phyloP scores from a whole-genome alignment of 148 eudicot species.

The Pharnaceum exiguum region DNA sequence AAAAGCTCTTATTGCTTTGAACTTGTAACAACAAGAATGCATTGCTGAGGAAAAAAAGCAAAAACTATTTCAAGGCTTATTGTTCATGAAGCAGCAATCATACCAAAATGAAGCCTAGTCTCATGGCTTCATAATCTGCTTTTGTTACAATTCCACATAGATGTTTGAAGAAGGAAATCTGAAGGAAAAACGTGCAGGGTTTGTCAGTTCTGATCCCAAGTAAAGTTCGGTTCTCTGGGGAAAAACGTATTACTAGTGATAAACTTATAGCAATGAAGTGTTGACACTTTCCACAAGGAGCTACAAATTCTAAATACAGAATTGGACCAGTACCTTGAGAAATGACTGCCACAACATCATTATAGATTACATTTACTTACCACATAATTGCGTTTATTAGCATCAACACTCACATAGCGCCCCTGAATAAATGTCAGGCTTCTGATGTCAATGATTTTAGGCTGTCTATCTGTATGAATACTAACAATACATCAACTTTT shows the following conservation, averaged over 20 bases:
- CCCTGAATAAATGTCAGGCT: conserved; percentile 19
- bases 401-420: conserved; percentile 21
- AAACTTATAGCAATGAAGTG: too few relatives aligned
- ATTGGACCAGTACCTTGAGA: too few relatives aligned
- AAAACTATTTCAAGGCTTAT: neutral
- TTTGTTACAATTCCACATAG: conserved; percentile 22
- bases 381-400: conserved; percentile 23
- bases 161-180: conserved; percentile 25
- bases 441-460: conserved; percentile 8
- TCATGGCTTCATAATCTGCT: conserved; percentile 26
- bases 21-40: neutral
- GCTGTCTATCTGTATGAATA: conserved; percentile 3
- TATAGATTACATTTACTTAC: neutral
- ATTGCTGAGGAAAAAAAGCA: neutral
- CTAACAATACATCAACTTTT: neutral
- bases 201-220: neutral
- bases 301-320: too few relatives aligned
- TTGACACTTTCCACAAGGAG: too few relatives aligned
- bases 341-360: too few relatives aligned
- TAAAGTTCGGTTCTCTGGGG: too few relatives aligned
- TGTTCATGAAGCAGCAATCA: neutral
- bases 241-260: too few relatives aligned
- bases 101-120: conserved; percentile 28
- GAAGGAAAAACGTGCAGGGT: neutral
- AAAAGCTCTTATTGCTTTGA: neutral